A percentile compares a stretch with the other conserved stretches of the same genome.
phyloP scores from a whole-genome alignment of 2,329 filamentous ascomycete species.

The Beauveria caledonica region DNA sequence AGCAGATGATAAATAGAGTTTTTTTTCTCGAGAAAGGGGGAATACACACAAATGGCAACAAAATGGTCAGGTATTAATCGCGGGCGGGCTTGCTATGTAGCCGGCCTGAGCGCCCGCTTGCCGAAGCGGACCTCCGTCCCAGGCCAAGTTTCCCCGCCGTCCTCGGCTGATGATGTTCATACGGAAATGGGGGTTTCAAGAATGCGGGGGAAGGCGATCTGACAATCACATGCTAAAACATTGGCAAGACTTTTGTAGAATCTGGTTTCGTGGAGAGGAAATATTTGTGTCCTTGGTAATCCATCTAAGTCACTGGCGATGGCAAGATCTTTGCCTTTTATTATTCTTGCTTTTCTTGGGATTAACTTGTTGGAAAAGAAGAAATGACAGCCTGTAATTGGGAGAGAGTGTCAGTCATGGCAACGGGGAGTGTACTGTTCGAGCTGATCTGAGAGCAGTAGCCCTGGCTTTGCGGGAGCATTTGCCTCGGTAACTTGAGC shows the following conservation, averaged over 20 bases:
- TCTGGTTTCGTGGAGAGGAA: background rate
- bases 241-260: background rate
- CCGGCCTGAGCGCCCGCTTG: background rate
- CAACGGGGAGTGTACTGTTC: no score
- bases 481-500: no score
- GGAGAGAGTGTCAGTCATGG: no score
- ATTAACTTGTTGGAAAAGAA: no score
- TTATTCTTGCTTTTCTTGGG: background rate
- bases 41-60: background rate
- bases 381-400: no score
- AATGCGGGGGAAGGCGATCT: background rate
- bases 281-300: background rate
- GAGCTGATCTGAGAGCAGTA: no score
- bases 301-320: no score
- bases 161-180: background rate
- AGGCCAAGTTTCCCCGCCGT: background rate
- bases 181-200: background rate
- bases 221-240: background rate
- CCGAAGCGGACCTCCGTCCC: background rate
- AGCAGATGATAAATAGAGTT: no score
- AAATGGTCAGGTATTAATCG: background rate
- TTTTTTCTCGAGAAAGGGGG: background rate
- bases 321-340: background rate
- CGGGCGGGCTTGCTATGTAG: background rate
- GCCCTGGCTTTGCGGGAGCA: no score